Conservation (phyloP, 2,329 filamentous ascomycete species). For the Fusarium decemcellulare region DNA sequence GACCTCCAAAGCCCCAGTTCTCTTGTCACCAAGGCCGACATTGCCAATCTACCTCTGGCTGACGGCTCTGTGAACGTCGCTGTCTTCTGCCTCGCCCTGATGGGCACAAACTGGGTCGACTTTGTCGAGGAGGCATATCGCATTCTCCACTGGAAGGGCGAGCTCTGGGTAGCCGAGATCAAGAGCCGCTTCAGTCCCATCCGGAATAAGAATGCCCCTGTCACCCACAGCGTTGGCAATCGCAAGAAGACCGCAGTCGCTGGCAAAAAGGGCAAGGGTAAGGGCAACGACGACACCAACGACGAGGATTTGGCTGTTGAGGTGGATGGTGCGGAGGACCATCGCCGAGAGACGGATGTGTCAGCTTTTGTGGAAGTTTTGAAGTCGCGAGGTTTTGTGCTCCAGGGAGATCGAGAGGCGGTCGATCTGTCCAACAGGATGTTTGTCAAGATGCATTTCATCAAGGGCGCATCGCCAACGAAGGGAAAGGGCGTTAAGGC, state of each 20-base stretch:
- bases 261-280: constrained; percentile 64
- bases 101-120: constrained; percentile 98
- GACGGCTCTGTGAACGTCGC: constrained; percentile 86
- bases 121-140: constrained; percentile 98
- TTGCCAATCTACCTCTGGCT: constrained; percentile 83
- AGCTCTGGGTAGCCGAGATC: constrained; percentile 98
- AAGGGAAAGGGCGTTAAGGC: constrained; percentile 80
- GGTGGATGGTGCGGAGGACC: constrained; percentile 77
- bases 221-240: constrained; percentile 81
- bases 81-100: constrained; percentile 95
- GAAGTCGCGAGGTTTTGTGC: constrained; percentile 84
- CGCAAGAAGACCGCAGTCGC: constrained; percentile 65
- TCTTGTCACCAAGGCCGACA: constrained; percentile 90
- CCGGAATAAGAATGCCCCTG: constrained; percentile 55
- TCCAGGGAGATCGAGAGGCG: constrained; percentile 75
- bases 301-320: constrained; percentile 75
- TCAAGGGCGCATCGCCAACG: constrained; percentile 82
- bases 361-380: constrained; percentile 89
- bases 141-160: constrained; percentile 91
- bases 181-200: constrained; percentile 83
- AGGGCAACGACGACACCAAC: constrained; percentile 63
- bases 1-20: constrained; percentile 85
- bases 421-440: constrained; percentile 94
- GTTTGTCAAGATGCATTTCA: constrained; percentile 98
- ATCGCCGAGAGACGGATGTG: constrained; percentile 84